phyloP scores from a whole-genome alignment of 495 filamentous ascomycete genomes.

The Lichenothelia convexa region DNA sequence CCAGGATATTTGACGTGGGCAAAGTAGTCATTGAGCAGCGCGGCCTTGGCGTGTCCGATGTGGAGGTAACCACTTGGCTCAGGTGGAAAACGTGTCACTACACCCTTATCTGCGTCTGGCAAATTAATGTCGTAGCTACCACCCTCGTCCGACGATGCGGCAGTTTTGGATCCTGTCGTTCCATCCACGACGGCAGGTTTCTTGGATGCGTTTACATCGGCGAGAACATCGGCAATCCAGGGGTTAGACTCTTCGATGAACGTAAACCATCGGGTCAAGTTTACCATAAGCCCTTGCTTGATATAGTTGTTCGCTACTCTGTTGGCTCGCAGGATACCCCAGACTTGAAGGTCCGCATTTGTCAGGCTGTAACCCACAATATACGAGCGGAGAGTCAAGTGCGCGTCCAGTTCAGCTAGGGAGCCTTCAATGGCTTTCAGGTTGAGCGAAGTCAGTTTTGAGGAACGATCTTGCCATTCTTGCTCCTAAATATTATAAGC shows the following conservation, averaged over 20 bases:
- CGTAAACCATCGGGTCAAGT: slow-evolving; percentile 73
- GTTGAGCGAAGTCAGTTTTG: slow-evolving; percentile 39
- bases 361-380: slow-evolving; percentile 67
- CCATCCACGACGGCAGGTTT: slow-evolving; percentile 22
- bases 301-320: slow-evolving; percentile 64
- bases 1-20: slow-evolving; percentile 77
- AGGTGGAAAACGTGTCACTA: slow-evolving; percentile 84
- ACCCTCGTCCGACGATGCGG: slow-evolving; percentile 69
- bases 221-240: slow-evolving; percentile 21
- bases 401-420: slow-evolving; percentile 62
- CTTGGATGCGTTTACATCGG: no score
- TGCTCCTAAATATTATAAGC: slow-evolving; percentile 16
- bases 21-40: slow-evolving; percentile 84
- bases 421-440: slow-evolving; percentile 60
- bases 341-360: slow-evolving; percentile 63
- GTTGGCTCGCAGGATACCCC: slow-evolving; percentile 72
- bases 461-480: slow-evolving; percentile 38
- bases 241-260: slow-evolving; percentile 70
- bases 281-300: slow-evolving; percentile 57
- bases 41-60: slow-evolving; percentile 87
- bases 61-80: slow-evolving; percentile 82
- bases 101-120: slow-evolving; percentile 72
- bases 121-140: slow-evolving; percentile 82
- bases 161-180: slow-evolving; percentile 38
- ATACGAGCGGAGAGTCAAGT: slow-evolving; percentile 72